phyloP scores from a whole-genome alignment of 2,329 filamentous ascomycete species.

The Monosporascus sp. region DNA sequence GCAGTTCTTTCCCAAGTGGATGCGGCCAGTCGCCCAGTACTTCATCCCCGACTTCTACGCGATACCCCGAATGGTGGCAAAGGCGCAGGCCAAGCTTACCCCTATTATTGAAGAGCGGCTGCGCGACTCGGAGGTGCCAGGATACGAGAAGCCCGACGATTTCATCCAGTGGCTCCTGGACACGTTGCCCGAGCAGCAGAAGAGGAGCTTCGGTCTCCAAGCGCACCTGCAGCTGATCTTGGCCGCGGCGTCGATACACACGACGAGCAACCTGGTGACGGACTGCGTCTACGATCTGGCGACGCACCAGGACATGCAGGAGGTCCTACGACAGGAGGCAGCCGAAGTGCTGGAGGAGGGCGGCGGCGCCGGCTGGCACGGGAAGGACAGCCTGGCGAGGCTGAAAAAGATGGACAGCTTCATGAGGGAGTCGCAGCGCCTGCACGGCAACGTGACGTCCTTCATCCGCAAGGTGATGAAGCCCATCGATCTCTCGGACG shows the following conservation, averaged over 20 bases:
- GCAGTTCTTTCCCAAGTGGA: slow-evolving; percentile 45
- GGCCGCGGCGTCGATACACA: slow-evolving; percentile 47
- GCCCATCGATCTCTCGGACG: slow-evolving; percentile 47
- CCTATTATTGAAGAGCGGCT: slow-evolving; percentile 43
- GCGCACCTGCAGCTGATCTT: slow-evolving; percentile 36
- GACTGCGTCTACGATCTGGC: slow-evolving; percentile 49
- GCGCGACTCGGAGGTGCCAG: slow-evolving; percentile 31
- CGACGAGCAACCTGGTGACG: slow-evolving; percentile 39
- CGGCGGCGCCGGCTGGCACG: slow-evolving; percentile 22
- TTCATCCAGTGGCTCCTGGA: slow-evolving; percentile 44
- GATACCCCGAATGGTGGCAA: slow-evolving; percentile 37
- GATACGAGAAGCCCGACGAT: slow-evolving; percentile 37
- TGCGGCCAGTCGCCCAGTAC: slow-evolving; percentile 40
- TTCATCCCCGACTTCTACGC: slow-evolving; percentile 41
- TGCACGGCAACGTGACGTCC: slow-evolving; percentile 31
- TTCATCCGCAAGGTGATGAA: slow-evolving; percentile 46
- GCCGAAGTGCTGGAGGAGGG: slow-evolving; percentile 24
- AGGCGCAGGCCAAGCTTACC: slow-evolving; percentile 36
- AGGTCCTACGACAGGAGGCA: slow-evolving; percentile 47
- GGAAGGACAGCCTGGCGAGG: slow-evolving; percentile 29
- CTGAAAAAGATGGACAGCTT: slow-evolving; percentile 37
- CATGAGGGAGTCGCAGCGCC: slow-evolving; percentile 31
- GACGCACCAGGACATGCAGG: slow-evolving; percentile 42
- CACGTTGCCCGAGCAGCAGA: slow-evolving; percentile 28
- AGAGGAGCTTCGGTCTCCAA: slow-evolving; percentile 31